Evolutionary conservation across 805 yeast genomes (phyloP), one percentile per base, ranked within the genome.

Genomic region (Saccharomycopsis selenospora): DNA sequence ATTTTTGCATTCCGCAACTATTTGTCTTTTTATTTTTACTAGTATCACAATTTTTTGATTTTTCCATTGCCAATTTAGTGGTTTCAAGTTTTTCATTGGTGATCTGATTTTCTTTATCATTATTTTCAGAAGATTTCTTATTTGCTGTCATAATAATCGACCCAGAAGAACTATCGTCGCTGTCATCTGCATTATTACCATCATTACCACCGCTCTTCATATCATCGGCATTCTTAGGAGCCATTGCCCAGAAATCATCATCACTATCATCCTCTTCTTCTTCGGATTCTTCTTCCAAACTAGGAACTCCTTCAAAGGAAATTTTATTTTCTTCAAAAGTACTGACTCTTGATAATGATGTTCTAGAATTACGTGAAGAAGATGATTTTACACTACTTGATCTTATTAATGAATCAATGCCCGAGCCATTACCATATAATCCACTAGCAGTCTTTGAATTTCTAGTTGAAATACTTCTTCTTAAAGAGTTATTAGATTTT

Each of bases 221-320:
- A 68, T 68, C 47, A 52, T 57, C 52, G 18, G 36, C 30, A 23
- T 43, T 30, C 18, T 55, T 48, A 3, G 72, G 72, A 0, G 65
- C 61, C 45, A 77, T 77, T 1, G 84, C 83, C 76, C 83, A 80
- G 48, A 80, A 66, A 1, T 76, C 83, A 43, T 71, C 81, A 45
- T 75, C 81, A 1, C 73, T 68, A 36, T 69, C 76, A n/a, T 62
- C 61, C 48, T 64, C 65, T 20, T 59, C 65, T 36, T 60, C 62
- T 27, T 59, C 62, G 33, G 61, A 64, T 18, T 53, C 61, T 11
- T 60, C 63, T 5, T 61, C 71, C 40, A 76, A 64, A 3, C 59
- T 68, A 0, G 95, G 93, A 0, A 82, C 90, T 52, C 75, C 80
- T n/a, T 76, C 84, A 66, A 90, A 90, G 2, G 80, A 76, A 27